Evolutionary conservation across 768 basidiomycete species (phyloP).

Genomic region (Amanita molliuscula): DNA sequence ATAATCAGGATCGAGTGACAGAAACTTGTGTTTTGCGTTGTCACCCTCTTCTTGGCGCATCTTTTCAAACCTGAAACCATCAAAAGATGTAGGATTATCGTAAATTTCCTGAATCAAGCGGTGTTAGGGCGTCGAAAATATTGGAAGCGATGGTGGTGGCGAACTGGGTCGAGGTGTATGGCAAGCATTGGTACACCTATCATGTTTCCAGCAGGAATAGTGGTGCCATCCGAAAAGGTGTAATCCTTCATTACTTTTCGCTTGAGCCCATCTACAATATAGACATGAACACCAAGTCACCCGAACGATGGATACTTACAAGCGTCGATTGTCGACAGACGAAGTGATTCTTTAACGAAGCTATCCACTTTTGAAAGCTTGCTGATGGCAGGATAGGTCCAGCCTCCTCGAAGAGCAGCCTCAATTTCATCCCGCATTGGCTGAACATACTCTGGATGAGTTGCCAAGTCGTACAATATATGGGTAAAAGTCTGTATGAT

Average conservation of each 20-base stretch:
- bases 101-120: slow-evolving; percentile 18
- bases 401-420: slow-evolving; percentile 21
- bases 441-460: slow-evolving; percentile 19
- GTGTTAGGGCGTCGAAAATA: not conserved
- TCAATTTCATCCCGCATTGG: slow-evolving; percentile 35
- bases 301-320: slow-evolving; percentile 15
- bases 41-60: slow-evolving; percentile 19
- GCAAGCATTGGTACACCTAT: slow-evolving; percentile 11
- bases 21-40: slow-evolving; percentile 19
- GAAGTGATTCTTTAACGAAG: slow-evolving; percentile 30
- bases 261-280: slow-evolving; percentile 12
- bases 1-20: slow-evolving; percentile 17
- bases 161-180: slow-evolving; percentile 6
- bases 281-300: slow-evolving; percentile 9
- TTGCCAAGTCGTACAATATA: slow-evolving; percentile 26
- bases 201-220: slow-evolving; percentile 16
- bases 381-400: slow-evolving; percentile 22
- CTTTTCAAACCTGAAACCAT: slow-evolving; percentile 31
- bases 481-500: slow-evolving; percentile 25
- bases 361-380: slow-evolving; percentile 35
- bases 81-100: slow-evolving; percentile 20
- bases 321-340: slow-evolving; percentile 16
- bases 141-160: not conserved
- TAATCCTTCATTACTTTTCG: slow-evolving; percentile 27
- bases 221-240: slow-evolving; percentile 21